A percentile compares a stretch with the other conserved stretches of the same genome.
These are phyloP conservation scores for Colletotrichum sublineola DNA, from an alignment of 2,329 filamentous ascomycete species.

Conservation along the genomic window DNA sequence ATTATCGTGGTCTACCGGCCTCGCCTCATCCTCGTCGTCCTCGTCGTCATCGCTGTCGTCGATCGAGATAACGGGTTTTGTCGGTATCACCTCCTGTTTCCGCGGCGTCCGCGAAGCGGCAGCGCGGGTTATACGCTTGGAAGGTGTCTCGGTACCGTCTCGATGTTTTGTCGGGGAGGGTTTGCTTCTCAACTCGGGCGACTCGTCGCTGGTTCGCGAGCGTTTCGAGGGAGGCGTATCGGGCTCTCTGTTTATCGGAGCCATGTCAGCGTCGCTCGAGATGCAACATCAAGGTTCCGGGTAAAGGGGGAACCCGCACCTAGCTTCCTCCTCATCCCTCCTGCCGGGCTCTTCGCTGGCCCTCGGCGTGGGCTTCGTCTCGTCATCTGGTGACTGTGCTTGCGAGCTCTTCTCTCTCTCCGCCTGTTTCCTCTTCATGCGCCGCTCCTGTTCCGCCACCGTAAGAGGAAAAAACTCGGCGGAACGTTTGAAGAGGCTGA, in stretches of 20 bases:
- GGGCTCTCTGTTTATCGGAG: conserved; percentile 45
- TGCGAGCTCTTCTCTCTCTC: conserved; percentile 36
- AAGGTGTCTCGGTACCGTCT: conserved; percentile 28
- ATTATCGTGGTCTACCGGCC: conserved; percentile 27
- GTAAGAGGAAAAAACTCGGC: conserved; percentile 63
- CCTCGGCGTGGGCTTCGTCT: conserved; percentile 9
- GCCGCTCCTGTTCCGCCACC: conserved; percentile 55
- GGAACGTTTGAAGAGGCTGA: conserved; percentile 65
- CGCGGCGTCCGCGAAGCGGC: conserved; percentile 38
- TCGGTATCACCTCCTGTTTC: conserved; percentile 29
- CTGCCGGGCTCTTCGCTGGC: conserved; percentile 34
- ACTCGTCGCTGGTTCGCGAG: conserved; percentile 45
- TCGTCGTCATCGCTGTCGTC: conserved; percentile 44
- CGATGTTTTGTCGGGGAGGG: conserved; percentile 20
- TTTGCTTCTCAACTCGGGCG: conserved; percentile 33
- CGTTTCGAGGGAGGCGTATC: conserved; percentile 56
- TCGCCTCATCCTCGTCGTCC: conserved; percentile 22
- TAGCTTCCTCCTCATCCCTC: conserved; percentile 40
- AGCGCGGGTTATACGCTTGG: conserved; percentile 31
- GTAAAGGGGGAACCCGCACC: neutral
- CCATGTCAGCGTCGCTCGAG: conserved; percentile 38
- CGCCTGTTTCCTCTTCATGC: conserved; percentile 41
- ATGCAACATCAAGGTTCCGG: neutral
- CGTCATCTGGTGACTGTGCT: conserved; percentile 13
- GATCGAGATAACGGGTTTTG: conserved; percentile 43